phyloP scores from a whole-genome alignment of 1,284 basidiomycete genomes.

The Paramarasmius palmivorus region DNA sequence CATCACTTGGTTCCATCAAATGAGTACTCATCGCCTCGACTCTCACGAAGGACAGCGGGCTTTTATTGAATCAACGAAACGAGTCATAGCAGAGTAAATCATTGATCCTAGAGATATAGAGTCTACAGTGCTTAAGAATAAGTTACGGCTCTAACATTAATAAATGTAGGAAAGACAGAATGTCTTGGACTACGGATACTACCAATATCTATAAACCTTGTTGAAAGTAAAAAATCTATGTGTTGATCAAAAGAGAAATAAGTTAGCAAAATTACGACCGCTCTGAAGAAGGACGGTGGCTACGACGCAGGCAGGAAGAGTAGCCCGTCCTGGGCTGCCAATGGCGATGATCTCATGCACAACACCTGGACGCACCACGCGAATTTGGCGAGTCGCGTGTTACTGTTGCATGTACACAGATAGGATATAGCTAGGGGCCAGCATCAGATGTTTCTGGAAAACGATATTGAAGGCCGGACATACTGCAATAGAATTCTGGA shows the following conservation, averaged over 20 bases:
- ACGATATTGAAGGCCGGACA: slow-evolving; percentile 19
- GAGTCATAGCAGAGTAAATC: neutral
- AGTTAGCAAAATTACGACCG: slow-evolving; percentile 20
- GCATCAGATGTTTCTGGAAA: neutral
- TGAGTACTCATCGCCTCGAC: no score
- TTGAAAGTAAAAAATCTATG: slow-evolving; percentile 1
- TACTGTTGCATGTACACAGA: slow-evolving; percentile 9
- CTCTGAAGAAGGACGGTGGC: slow-evolving; percentile 31
- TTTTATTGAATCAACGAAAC: no score
- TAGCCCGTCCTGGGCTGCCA: slow-evolving; percentile 33
- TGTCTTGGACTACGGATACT: no score
- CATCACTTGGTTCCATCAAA: no score
- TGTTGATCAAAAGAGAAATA: slow-evolving; percentile 1
- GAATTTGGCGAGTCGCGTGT: slow-evolving; percentile 28
- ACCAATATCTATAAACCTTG: neutral
- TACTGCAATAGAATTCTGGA: slow-evolving; percentile 30
- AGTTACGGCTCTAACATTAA: neutral
- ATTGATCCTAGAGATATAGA: neutral
- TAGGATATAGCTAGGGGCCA: slow-evolving; percentile 14
- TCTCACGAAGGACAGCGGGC: no score
- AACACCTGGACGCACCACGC: slow-evolving; percentile 22
- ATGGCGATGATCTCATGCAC: slow-evolving; percentile 29
- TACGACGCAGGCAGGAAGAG: slow-evolving; percentile 27
- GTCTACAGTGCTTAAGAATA: slow-evolving; percentile 9
- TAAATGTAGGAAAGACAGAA: no score